Evolutionary conservation across 2,329 filamentous ascomycete species (phyloP).

Genomic region (Chalara sp.): DNA sequence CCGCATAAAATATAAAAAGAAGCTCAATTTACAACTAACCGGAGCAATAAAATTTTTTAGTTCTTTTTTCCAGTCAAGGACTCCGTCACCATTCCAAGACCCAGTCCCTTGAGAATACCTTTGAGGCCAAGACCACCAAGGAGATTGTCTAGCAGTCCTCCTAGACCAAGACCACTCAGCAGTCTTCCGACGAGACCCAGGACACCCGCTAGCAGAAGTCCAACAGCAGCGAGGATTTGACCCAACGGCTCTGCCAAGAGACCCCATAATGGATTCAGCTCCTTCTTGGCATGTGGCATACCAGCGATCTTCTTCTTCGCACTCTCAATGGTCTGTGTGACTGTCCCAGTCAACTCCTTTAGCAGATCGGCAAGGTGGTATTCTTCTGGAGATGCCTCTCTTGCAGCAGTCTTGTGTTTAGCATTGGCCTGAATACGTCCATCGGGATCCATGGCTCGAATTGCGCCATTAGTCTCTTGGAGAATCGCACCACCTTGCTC

Average conservation of each 20-base stretch:
- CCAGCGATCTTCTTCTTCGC: constrained; percentile 83
- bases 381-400: constrained; percentile 76
- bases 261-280: constrained; percentile 84
- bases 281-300: constrained; percentile 93
- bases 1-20: no score
- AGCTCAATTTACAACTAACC: no score
- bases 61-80: constrained; percentile 40
- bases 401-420: constrained; percentile 69
- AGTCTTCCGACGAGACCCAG: constrained; percentile 77
- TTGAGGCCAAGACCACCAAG: constrained; percentile 71
- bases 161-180: constrained; percentile 69
- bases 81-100: constrained; percentile 44
- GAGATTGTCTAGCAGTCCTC: constrained; percentile 71
- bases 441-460: constrained; percentile 84
- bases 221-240: constrained; percentile 88
- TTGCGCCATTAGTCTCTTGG: constrained; percentile 77
- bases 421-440: constrained; percentile 79
- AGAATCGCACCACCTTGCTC: constrained; percentile 80
- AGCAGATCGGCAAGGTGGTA: constrained; percentile 76
- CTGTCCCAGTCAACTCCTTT: constrained; percentile 77
- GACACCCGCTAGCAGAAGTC: constrained; percentile 74
- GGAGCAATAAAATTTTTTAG: no score
- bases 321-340: constrained; percentile 78
- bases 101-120: constrained; percentile 68
- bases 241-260: constrained; percentile 74